Percentiles rank a stretch among this genome's conserved stretches.
phyloP scores from a whole-genome alignment of 176 grass and related monocot genomes.

The Guadua angustifolia region DNA sequence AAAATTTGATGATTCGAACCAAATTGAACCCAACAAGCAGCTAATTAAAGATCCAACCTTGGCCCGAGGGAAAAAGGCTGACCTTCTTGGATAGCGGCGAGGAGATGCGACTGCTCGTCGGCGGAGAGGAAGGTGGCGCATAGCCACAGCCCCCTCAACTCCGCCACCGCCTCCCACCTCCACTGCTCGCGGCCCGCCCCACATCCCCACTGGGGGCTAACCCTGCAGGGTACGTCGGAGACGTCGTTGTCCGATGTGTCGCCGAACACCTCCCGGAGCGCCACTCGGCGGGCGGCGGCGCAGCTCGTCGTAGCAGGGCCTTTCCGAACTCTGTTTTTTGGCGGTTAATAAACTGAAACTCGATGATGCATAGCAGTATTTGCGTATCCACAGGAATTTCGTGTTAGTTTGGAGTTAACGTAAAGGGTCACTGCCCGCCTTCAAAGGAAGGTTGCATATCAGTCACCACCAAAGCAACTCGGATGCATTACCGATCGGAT shows the following conservation, averaged over 20 bases:
- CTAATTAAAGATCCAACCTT: background rate
- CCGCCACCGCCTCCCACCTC: constrained; percentile 40
- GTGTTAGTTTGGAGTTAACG: background rate
- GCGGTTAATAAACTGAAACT: background rate
- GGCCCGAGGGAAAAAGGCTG: background rate
- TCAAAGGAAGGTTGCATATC: background rate
- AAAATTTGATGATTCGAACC: constrained; percentile 27
- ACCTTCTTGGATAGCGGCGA: constrained; percentile 57
- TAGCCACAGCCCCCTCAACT: constrained; percentile 58
- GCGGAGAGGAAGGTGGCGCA: constrained; percentile 56
- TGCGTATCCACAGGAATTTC: background rate
- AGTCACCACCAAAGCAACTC: too few relatives aligned
- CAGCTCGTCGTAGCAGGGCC: background rate
- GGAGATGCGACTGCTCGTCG: constrained; percentile 53
- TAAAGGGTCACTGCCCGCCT: rapidly evolving
- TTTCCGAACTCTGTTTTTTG: background rate
- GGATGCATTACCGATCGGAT: too few relatives aligned
- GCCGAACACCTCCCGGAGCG: constrained; percentile 59
- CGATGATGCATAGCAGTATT: background rate
- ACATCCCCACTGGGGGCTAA: constrained; percentile 32
- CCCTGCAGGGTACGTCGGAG: background rate
- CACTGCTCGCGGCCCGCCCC: too few relatives aligned
- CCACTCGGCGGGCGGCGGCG: constrained; percentile 24
- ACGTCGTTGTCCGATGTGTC: constrained; percentile 56
- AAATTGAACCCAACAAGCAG: background rate